Conservation (phyloP, 2,329 filamentous ascomycete genomes). For the Paracoccidioides brasiliensis region DNA sequence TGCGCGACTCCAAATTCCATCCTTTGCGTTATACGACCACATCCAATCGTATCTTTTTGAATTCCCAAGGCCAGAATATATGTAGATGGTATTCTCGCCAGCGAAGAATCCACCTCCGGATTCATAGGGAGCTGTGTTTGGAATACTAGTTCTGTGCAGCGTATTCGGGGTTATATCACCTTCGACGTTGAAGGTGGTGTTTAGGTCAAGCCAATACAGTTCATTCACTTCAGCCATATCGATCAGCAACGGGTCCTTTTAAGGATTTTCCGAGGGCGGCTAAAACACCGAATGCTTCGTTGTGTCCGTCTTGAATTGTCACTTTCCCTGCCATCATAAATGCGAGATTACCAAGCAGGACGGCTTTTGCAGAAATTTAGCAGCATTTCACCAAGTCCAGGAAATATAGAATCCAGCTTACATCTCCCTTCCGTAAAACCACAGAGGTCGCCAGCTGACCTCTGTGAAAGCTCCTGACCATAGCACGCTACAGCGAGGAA, state of each 20-base stretch:
- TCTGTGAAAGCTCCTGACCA: neutral
- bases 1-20: neutral
- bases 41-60: conserved; percentile 2
- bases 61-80: neutral
- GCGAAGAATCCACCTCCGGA: conserved; percentile 1
- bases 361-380: neutral
- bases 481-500: neutral
- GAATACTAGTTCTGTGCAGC: neutral
- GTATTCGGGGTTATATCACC: neutral
- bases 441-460: neutral
- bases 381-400: neutral
- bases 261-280: neutral
- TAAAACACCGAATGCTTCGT: conserved; percentile 2
- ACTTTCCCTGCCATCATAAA: conserved; percentile 2
- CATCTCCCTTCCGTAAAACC: neutral
- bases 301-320: conserved; percentile 1
- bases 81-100: conserved; percentile 1
- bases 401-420: neutral
- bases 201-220: conserved; percentile 4
- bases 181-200: conserved; percentile 3
- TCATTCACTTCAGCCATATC: neutral
- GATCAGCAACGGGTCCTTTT: neutral
- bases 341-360: conserved; percentile 2
- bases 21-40: conserved; percentile 1
- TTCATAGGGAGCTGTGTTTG: neutral